Conservation (phyloP, 2,329 filamentous ascomycete species). For the Stagonosporopsis chrysanthemi region DNA sequence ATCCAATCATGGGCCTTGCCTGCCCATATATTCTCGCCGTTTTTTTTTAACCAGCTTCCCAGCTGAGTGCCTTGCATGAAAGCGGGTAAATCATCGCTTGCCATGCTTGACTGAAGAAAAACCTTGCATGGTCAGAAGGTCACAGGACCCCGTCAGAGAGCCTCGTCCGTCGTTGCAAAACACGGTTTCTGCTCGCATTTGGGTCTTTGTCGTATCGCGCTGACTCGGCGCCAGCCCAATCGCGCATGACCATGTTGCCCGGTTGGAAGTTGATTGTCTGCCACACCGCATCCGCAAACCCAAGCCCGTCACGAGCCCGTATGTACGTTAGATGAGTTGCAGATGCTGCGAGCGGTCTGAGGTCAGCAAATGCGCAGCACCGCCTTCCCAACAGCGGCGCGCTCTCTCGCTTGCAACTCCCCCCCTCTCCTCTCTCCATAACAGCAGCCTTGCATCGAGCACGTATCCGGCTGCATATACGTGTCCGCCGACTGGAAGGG, state of each 20-base stretch:
- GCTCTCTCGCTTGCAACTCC: too few relatives aligned
- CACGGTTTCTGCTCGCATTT: background rate
- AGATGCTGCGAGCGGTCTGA: constrained; percentile 29
- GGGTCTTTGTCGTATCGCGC: constrained; percentile 29
- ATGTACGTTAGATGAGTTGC: constrained; percentile 29
- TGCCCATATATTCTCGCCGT: constrained; percentile 20
- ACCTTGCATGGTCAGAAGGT: constrained; percentile 41
- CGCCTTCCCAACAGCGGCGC: too few relatives aligned
- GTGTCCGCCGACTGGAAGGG: constrained; percentile 10
- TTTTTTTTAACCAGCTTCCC: constrained; percentile 15
- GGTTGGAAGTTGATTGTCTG: constrained; percentile 46
- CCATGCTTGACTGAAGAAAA: constrained; percentile 33
- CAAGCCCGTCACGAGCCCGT: constrained; percentile 35
- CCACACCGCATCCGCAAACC: constrained; percentile 43
- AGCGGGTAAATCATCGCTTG: constrained; percentile 44
- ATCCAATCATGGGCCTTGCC: constrained; percentile 33
- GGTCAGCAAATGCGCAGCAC: constrained; percentile 17
- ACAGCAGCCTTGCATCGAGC: constrained; percentile 27
- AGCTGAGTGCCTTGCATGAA: constrained; percentile 46
- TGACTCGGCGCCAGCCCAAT: constrained; percentile 40
- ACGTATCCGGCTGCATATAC: constrained; percentile 1
- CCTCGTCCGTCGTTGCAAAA: constrained; percentile 22
- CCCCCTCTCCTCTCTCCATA: background rate
- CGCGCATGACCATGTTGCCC: constrained; percentile 23
- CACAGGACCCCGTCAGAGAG: constrained; percentile 44